Evolutionary conservation across 148 eudicot genomes (phyloP).

Genomic region (Amaranthus cruentus): DNA sequence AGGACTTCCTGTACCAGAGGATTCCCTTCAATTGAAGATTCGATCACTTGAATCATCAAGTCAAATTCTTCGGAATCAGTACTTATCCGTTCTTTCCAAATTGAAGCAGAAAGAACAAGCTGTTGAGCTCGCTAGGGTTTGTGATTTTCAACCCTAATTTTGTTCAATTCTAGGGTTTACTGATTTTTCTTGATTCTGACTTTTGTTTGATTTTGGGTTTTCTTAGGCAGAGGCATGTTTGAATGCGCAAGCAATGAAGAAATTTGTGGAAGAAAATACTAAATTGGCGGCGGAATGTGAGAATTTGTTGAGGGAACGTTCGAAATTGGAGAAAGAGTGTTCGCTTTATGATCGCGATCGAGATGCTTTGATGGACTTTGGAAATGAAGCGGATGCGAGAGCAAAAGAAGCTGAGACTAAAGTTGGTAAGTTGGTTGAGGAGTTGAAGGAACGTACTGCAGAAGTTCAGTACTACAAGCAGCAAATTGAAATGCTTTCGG

Average conservation of each 20-base stretch:
- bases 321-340: constrained; percentile 77
- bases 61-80: constrained; percentile 47
- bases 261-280: constrained; percentile 85
- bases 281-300: constrained; percentile 71
- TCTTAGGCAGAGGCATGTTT: constrained; percentile 68
- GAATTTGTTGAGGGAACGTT: constrained; percentile 49
- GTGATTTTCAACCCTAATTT: constrained; percentile 2
- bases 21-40: constrained; percentile 54
- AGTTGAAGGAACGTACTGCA: constrained; percentile 40
- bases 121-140: constrained; percentile 73
- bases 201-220: background rate
- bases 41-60: constrained; percentile 45
- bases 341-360: constrained; percentile 74
- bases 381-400: constrained; percentile 81
- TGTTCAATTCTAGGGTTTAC: background rate
- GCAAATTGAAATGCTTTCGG: constrained; percentile 42
- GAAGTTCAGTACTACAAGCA: constrained; percentile 46
- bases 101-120: constrained; percentile 54
- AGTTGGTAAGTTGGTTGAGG: constrained; percentile 55
- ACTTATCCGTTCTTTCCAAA: constrained; percentile 37
- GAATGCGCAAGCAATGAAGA: constrained; percentile 86
- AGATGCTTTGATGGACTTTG: constrained; percentile 91
- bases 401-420: constrained; percentile 69
- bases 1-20: constrained; percentile 57
- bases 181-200: background rate